These are phyloP conservation scores for Chlorella sp. DNA, from an alignment of 139 green algal genomes.

Conservation along the genomic window DNA sequence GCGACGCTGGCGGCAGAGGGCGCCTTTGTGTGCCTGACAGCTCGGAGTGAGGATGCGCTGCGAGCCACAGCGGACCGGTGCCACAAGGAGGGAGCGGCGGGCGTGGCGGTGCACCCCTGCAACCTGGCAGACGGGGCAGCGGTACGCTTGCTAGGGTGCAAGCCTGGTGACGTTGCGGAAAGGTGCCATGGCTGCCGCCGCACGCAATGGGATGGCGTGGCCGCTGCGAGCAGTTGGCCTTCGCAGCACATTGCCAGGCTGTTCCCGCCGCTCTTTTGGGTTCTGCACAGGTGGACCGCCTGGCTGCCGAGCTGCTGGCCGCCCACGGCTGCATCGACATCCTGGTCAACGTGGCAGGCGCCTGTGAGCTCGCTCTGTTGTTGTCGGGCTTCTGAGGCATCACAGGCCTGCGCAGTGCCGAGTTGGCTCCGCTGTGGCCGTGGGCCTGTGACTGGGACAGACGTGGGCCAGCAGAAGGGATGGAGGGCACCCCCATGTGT, in stretches of 20 bases:
- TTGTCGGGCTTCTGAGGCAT: too few relatives aligned
- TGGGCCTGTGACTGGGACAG: too few relatives aligned
- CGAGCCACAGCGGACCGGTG: background rate
- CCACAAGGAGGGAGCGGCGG: background rate
- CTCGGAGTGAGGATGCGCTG: background rate
- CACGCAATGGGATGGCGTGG: too few relatives aligned
- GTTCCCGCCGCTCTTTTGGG: background rate
- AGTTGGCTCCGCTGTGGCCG: too few relatives aligned
- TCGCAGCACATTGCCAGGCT: too few relatives aligned
- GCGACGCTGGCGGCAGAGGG: background rate
- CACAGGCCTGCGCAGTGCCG: too few relatives aligned
- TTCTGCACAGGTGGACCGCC: conserved; percentile 22
- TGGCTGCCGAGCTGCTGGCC: conserved; percentile 38
- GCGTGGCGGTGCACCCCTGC: background rate
- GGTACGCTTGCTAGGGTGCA: background rate
- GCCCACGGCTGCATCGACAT: conserved; percentile 49
- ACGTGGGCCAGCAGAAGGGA: too few relatives aligned
- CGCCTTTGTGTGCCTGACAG: background rate
- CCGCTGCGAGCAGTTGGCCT: too few relatives aligned
- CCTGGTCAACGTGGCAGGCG: conserved; percentile 60
- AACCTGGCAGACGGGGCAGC: background rate
- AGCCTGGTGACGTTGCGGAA: too few relatives aligned
- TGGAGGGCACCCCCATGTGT: too few relatives aligned
- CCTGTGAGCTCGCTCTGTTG: background rate
- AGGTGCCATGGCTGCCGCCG: too few relatives aligned